Percentiles rank a stretch among this genome's conserved stretches.
These are phyloP conservation scores for Nitzschia palea DNA, from an alignment of 108 stramenopile genomes.

Conservation along the genomic window DNA sequence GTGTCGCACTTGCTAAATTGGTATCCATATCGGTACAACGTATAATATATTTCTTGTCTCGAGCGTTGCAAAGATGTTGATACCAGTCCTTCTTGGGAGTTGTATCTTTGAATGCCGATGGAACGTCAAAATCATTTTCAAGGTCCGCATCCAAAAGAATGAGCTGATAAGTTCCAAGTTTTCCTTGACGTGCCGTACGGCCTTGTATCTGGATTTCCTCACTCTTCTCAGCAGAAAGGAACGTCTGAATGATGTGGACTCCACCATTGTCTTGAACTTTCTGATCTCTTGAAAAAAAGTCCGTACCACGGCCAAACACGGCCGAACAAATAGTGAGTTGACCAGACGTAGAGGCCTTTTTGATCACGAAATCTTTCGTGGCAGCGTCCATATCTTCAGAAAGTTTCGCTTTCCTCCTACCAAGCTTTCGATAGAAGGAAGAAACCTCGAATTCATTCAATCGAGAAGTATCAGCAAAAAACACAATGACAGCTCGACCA, in stretches of 20 bases:
- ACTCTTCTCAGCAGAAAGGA: constrained; percentile 49
- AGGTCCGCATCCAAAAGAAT: constrained; percentile 57
- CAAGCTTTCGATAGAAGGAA: constrained; percentile 50
- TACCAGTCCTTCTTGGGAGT: constrained; percentile 45
- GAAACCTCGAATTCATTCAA: constrained; percentile 44
- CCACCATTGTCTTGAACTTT: constrained; percentile 51
- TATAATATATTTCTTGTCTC: constrained; percentile 25
- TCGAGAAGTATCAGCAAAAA: constrained; percentile 38
- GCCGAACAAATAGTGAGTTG: constrained; percentile 58
- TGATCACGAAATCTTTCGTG: constrained; percentile 59
- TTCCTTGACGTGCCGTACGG: constrained; percentile 65
- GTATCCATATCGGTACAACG: constrained; percentile 36
- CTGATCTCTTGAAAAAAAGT: constrained; percentile 67
- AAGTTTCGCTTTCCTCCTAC: constrained; percentile 45
- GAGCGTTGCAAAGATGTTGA: constrained; percentile 43
- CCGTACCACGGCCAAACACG: constrained; percentile 67
- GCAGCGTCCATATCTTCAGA: constrained; percentile 43
- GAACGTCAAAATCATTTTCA: constrained; percentile 47
- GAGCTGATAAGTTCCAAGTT: constrained; percentile 55
- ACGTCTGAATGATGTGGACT: constrained; percentile 60
- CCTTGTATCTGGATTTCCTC: constrained; percentile 73
- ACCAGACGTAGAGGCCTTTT: constrained; percentile 55
- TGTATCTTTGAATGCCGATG: constrained; percentile 25
- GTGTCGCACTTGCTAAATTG: constrained; percentile 45
- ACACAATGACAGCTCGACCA: constrained; percentile 60